phyloP scores from a whole-genome alignment of 441 rosid genomes.

The Aquilaria agallochum region DNA sequence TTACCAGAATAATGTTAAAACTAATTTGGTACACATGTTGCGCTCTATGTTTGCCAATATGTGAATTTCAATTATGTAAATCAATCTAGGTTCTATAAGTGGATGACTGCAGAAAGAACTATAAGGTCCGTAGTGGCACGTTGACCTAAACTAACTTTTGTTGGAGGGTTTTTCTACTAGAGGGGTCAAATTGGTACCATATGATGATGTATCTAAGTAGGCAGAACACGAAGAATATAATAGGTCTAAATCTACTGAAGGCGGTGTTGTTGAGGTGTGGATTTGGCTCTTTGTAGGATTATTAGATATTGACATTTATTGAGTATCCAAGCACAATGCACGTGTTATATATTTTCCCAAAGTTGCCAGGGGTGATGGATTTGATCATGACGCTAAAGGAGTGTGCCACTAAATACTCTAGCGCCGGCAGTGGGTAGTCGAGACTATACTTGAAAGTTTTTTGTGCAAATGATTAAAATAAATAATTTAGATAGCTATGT shows the following conservation, averaged over 20 bases:
- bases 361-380: slow-evolving; percentile 36
- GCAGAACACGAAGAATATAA: slow-evolving; percentile 40
- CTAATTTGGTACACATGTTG: slow-evolving; percentile 70
- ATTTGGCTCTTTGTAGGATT: slow-evolving; percentile 66
- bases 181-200: slow-evolving; percentile 56
- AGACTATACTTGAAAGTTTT: no score
- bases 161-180: slow-evolving; percentile 58
- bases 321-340: slow-evolving; percentile 69
- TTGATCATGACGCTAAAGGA: slow-evolving; percentile 41
- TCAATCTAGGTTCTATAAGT: slow-evolving; percentile 48
- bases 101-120: slow-evolving; percentile 52
- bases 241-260: slow-evolving; percentile 43
- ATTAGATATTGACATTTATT: slow-evolving; percentile 51
- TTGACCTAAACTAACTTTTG: slow-evolving; percentile 44
- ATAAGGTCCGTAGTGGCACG: slow-evolving; percentile 26
- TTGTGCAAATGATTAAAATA: no score
- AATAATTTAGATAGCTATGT: no score
- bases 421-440: no score
- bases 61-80: slow-evolving; percentile 18
- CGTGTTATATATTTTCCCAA: slow-evolving; percentile 68
- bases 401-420: slow-evolving; percentile 28
- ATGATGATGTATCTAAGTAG: slow-evolving; percentile 48
- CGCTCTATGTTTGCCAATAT: slow-evolving; percentile 26
- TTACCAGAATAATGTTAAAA: slow-evolving; percentile 77
- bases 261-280: slow-evolving; percentile 55